Evolutionary conservation across 129 eudicot genomes (phyloP).

Genomic region (Saposhnikovia divaricata): DNA sequence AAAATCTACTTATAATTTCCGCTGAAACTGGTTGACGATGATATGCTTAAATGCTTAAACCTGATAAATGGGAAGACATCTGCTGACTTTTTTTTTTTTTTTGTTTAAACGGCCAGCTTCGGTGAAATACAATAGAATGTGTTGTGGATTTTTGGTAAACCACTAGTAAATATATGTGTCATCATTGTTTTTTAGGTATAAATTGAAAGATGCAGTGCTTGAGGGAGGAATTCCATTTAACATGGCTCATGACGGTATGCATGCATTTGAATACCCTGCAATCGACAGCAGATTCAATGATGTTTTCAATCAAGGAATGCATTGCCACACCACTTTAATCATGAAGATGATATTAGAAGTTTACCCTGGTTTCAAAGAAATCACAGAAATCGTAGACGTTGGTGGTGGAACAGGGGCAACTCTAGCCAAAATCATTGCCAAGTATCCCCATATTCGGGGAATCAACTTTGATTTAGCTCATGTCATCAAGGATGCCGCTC

Average conservation of each 20-base stretch:
- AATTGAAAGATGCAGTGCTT: conserved; percentile 3
- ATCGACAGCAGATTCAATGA: background rate
- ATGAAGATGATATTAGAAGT: conserved; percentile 1
- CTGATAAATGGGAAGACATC: background rate
- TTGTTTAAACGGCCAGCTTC: background rate
- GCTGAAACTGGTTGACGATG: too few species aligned
- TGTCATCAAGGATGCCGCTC: conserved; percentile 9
- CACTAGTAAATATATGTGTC: too few species aligned
- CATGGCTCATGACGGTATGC: background rate
- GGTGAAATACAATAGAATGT: background rate
- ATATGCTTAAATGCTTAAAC: background rate
- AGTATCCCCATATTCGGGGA: background rate
- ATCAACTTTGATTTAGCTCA: conserved; percentile 5
- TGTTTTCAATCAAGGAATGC: background rate
- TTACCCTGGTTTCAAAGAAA: conserved; percentile 21
- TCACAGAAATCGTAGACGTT: conserved; percentile 13
- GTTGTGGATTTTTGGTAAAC: background rate
- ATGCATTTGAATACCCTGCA: conserved; percentile 8
- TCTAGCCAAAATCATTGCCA: background rate
- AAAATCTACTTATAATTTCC: background rate
- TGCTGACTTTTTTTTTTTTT: background rate
- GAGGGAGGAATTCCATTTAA: background rate
- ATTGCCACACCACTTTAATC: background rate
- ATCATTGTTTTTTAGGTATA: background rate
- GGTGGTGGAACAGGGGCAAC: conserved; percentile 15